Conservation (phyloP, 2,329 filamentous ascomycete species). For the Ophiocordyceps camponoti-floridani region DNA sequence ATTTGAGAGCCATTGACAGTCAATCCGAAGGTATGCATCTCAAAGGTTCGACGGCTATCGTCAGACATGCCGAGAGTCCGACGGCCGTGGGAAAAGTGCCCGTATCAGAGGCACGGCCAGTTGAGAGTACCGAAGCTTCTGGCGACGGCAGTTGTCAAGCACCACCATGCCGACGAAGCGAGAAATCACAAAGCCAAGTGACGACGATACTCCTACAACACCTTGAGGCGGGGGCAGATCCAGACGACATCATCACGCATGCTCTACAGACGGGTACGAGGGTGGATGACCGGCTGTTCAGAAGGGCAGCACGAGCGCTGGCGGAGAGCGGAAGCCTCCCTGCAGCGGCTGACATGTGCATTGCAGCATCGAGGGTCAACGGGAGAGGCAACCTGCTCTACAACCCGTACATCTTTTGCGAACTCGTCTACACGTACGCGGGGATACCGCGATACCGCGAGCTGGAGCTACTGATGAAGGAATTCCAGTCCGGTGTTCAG, state of each 20-base stretch:
- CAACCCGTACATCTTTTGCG: conserved; percentile 19
- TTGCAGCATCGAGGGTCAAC: conserved; percentile 17
- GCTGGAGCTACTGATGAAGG: conserved; percentile 12
- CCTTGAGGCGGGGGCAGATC: conserved; percentile 15
- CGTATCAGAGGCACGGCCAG: neutral
- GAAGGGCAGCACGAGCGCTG: conserved; percentile 15
- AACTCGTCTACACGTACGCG: conserved; percentile 16
- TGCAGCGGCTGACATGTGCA: conserved; percentile 15
- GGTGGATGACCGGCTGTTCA: conserved; percentile 18
- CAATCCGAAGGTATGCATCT: too few species aligned
- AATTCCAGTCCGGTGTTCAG: conserved; percentile 12
- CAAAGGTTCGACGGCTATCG: too few species aligned
- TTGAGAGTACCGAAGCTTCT: neutral
- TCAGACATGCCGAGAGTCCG: too few species aligned
- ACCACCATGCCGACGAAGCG: neutral
- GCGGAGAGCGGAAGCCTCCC: conserved; percentile 10
- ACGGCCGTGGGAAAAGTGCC: too few species aligned
- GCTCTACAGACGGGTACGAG: conserved; percentile 10
- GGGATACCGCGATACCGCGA: conserved; percentile 13
- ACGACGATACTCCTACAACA: conserved; percentile 17
- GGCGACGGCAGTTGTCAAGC: neutral
- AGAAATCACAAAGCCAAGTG: conserved; percentile 23
- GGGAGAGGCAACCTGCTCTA: conserved; percentile 17
- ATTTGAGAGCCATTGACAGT: too few species aligned
- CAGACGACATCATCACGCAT: conserved; percentile 9